Evolutionary conservation across 225 moss, liverwort and hornwort species (phyloP).

Genomic region (Marchantia polymorpha): DNA sequence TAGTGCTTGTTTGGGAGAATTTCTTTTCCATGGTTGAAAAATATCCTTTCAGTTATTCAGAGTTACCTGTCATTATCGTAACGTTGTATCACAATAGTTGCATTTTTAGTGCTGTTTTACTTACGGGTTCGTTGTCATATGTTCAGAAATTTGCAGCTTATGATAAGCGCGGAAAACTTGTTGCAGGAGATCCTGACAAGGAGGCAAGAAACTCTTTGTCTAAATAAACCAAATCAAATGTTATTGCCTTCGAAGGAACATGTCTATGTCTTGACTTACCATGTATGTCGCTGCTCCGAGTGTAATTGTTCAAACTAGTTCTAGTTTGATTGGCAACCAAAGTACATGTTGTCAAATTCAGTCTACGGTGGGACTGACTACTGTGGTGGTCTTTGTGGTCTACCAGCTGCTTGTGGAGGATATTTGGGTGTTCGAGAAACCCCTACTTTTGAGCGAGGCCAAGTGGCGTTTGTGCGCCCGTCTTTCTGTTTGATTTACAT

Average conservation of each 20-base stretch:
- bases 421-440: conserved; percentile 91
- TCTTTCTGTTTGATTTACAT: conserved; percentile 34
- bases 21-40: neutral
- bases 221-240: neutral
- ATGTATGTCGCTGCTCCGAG: neutral
- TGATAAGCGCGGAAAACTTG: conserved; percentile 81
- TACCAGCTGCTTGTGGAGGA: conserved; percentile 79
- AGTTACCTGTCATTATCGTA: neutral
- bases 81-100: too few species aligned
- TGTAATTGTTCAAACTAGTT: neutral
- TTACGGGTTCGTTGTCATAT: neutral
- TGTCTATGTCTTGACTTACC: neutral
- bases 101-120: neutral
- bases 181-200: conserved; percentile 76
- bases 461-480: conserved; percentile 83
- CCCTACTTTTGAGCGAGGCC: conserved; percentile 59
- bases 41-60: neutral
- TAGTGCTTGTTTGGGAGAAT: neutral
- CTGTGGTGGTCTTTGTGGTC: neutral
- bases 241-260: neutral
- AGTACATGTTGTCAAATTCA: neutral
- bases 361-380: conserved; percentile 26
- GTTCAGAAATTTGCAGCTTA: conserved; percentile 90
- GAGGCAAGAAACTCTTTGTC: conserved; percentile 47
- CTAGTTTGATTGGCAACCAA: neutral